Percentiles rank a stretch among this genome's conserved stretches.
These are phyloP conservation scores for Knufia fluminis DNA, from an alignment of 2,329 filamentous ascomycete species.

Conservation along the genomic window DNA sequence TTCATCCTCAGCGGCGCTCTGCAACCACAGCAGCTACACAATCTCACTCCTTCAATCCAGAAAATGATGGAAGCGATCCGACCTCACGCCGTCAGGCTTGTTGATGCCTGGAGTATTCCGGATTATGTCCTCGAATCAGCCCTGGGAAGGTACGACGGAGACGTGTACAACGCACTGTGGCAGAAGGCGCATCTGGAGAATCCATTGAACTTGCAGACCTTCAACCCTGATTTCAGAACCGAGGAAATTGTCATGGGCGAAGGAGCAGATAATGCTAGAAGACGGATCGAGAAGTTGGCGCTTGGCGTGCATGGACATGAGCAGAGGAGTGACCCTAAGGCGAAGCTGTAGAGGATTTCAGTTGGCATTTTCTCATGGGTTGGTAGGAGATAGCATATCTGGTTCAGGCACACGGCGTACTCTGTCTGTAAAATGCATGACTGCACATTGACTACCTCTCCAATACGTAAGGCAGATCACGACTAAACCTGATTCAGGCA, in stretches of 20 bases:
- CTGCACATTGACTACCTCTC: too few species aligned
- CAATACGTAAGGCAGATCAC: too few species aligned
- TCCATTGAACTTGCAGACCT: conserved; percentile 42
- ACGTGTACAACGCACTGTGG: conserved; percentile 46
- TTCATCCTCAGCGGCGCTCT: conserved; percentile 39
- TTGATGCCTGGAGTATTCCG: conserved; percentile 45
- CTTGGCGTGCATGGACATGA: conserved; percentile 17
- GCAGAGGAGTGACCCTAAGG: conserved; percentile 10
- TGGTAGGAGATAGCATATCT: too few species aligned
- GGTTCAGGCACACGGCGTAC: too few species aligned
- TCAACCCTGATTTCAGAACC: conserved; percentile 41
- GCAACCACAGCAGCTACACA: conserved; percentile 33
- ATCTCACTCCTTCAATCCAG: conserved; percentile 34
- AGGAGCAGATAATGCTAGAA: conserved; percentile 28
- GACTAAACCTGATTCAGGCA: too few species aligned
- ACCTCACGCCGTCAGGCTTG: conserved; percentile 43
- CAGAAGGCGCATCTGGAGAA: conserved; percentile 43
- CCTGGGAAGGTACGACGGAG: conserved; percentile 43
- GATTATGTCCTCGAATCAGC: conserved; percentile 46
- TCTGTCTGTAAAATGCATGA: too few species aligned
- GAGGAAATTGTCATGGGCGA: conserved; percentile 43
- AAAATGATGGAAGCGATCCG: conserved; percentile 40
- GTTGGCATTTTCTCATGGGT: too few species aligned
- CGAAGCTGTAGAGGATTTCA: conserved; percentile 11
- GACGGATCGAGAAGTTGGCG: conserved; percentile 17